Base-by-base conservation (phyloP, 2,329 filamentous ascomycete species). In the Ophiosphaerella narmari region DNA sequence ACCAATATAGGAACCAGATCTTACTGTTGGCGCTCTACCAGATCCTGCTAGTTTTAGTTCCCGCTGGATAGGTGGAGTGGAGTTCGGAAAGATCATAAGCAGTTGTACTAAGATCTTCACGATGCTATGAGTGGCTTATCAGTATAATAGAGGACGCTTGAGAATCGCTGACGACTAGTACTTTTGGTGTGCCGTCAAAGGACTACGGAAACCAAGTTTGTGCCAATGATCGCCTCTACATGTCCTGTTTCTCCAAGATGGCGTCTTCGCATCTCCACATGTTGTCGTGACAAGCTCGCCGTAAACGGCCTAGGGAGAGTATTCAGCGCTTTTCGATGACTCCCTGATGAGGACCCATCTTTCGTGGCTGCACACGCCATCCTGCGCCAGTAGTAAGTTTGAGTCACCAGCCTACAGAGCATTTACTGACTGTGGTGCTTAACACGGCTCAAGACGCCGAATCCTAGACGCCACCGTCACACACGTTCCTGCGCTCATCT, bases 61-160 rank as follows among this genome's bases (percentile, higher is more conserved):
- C 67, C 67, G 66, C 52, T 50, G 59, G 60, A 39, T 65, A 70
- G 66, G 67, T 68, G 63, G 69, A 66, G 67, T 68, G 63, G 46
- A 66, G 60, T 68, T 67, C 54, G 48, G 46, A 47, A 11, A 38
- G 51, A 66, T 60, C 60, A 38, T 39, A 39, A 21, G 29, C 33
- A 45, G 45, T 58, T 52, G 58, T 56, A 47, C 48, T 40, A 55
- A 16, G 9, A 18, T 43, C 48, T 44, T 53, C 51, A 55, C 54
- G 47, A 31, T 23, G 39, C 41, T 39, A 49, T 45, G 48, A 52
- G 34, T 44, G 47, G 54, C 39, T 60, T 50, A 13, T 40, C 36
- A 43, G 11, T 24, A 23, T 43, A 34, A 24, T 33, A 26, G 7
- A 29, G 11, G 26, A 8, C 23, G 55, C 54, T 52, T 54, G 53